phyloP scores from a whole-genome alignment of 495 filamentous ascomycete genomes.

The Penicillium pancosmium region DNA sequence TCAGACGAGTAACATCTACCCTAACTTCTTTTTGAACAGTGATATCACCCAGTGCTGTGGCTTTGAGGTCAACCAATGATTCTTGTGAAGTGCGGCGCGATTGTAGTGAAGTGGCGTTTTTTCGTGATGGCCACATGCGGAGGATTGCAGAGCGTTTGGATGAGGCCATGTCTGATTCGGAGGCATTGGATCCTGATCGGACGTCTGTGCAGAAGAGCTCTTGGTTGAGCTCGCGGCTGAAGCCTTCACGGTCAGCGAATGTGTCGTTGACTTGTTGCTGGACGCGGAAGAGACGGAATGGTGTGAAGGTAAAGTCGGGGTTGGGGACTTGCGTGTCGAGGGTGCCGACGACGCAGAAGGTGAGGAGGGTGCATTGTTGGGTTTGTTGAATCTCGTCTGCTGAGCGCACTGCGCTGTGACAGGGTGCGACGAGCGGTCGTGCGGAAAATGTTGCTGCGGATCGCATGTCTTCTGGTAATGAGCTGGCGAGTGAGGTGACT shows the following conservation, averaged over 20 bases:
- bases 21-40: conserved; percentile 56
- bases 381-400: conserved; percentile 27
- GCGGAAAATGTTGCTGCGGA: conserved; percentile 51
- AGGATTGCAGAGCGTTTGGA: conserved; percentile 31
- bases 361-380: conserved; percentile 40
- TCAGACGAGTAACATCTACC: conserved; percentile 49
- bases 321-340: conserved; percentile 47
- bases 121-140: conserved; percentile 38
- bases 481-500: conserved; percentile 43
- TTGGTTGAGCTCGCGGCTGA: conserved; percentile 47
- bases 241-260: conserved; percentile 51
- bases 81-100: conserved; percentile 31
- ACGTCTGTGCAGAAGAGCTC: conserved; percentile 35
- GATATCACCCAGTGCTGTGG: conserved; percentile 48
- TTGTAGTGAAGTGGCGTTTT: conserved; percentile 6
- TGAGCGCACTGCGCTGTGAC: conserved; percentile 25
- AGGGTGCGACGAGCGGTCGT: conserved; percentile 49
- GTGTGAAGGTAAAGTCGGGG: conserved; percentile 47
- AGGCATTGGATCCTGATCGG: conserved; percentile 28
- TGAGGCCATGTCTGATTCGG: conserved; percentile 30
- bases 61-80: conserved; percentile 25
- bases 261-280: conserved; percentile 58
- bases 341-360: conserved; percentile 60
- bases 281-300: conserved; percentile 58
- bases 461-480: conserved; percentile 51